These are phyloP conservation scores for Triticum aestivum DNA, from an alignment of 176 grass and related monocot genomes.

Conservation along the genomic window IWGSC_CS_RefSeq_v2.1 NC_057799.1:307557892-307558391, in stretches of 20 bases:
- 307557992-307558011: conserved; percentile 70
- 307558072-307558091: conserved; percentile 70
- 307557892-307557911: conserved; percentile 80
- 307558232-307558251: conserved; percentile 97
- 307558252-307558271: conserved; percentile 87
- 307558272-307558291: conserved; percentile 45
- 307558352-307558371: conserved; percentile 51
- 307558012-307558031: conserved; percentile 71
- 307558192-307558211: conserved; percentile 68
- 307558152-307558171: conserved; percentile 72
- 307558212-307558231: conserved; percentile 62
- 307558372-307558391: conserved; percentile 93
- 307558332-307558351: conserved; percentile 32
- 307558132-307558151: conserved; percentile 76
- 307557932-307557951: conserved; percentile 57
- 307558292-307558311: conserved; percentile 48
- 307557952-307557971: conserved; percentile 51
- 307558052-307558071: conserved; percentile 66
- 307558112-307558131: conserved; percentile 91
- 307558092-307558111: conserved; percentile 47
- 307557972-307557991: conserved; percentile 75
- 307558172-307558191: conserved; percentile 80
- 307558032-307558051: conserved; percentile 72
- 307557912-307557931: conserved; percentile 79
- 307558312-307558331: conserved; percentile 35